These are phyloP conservation scores for Phanerodontia chrysosporium DNA, from an alignment of 768 basidiomycete species.

Conservation along the genomic window DNA sequence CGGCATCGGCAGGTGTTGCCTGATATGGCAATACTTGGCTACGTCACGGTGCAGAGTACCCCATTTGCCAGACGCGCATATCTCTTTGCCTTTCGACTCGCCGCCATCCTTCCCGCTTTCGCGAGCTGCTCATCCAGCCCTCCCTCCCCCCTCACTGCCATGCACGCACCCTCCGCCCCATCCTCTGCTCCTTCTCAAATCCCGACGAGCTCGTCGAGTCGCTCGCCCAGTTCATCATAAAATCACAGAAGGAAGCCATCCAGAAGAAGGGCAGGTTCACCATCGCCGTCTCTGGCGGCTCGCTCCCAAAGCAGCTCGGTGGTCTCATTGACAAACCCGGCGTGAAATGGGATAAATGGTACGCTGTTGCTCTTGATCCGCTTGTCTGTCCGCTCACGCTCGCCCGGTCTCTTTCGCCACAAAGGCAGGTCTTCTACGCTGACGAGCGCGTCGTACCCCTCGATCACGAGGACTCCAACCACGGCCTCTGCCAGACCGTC, in stretches of 20 bases:
- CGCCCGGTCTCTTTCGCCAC: not conserved
- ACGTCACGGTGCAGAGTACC: not conserved
- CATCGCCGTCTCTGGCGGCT: conserved; percentile 91
- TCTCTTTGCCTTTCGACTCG: not conserved
- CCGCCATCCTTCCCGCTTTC: too few species aligned
- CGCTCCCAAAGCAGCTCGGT: conserved; percentile 76
- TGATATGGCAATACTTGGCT: not conserved
- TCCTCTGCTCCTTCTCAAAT: conserved; percentile 68
- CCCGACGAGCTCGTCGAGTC: conserved; percentile 50
- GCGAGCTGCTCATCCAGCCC: not conserved
- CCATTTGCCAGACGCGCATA: not conserved
- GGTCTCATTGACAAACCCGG: conserved; percentile 60
- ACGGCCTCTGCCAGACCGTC: conserved; percentile 63
- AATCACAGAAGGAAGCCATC: conserved; percentile 86
- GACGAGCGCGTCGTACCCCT: conserved; percentile 95
- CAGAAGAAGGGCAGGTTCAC: conserved; percentile 89
- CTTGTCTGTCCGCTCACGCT: not conserved
- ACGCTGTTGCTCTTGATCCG: conserved; percentile 19
- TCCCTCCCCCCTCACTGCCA: not conserved
- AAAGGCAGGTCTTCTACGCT: conserved; percentile 95
- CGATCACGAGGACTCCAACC: conserved; percentile 91
- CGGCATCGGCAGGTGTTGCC: not conserved
- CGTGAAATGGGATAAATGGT: conserved; percentile 96
- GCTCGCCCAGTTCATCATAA: conserved; percentile 79
- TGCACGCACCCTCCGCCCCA: conserved; percentile 49